Percentiles rank a stretch among this genome's conserved stretches.
Evolutionary conservation across 768 basidiomycete genomes (phyloP).

Genomic region (Boletus subparvulus): DNA sequence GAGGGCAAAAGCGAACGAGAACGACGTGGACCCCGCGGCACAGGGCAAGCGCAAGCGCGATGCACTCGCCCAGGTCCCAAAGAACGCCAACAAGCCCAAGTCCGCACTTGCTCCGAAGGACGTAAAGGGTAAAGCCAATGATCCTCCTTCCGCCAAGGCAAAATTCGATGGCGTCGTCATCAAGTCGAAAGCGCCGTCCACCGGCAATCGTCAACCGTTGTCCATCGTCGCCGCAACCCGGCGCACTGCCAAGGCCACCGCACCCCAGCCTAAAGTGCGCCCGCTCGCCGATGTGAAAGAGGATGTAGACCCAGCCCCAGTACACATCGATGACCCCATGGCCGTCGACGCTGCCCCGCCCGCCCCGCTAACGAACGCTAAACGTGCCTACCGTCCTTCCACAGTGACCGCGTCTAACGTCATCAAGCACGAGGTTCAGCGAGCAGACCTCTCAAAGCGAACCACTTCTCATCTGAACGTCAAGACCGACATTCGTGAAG

Average conservation of each 20-base stretch:
- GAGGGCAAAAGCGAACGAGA: slow-evolving; percentile 36
- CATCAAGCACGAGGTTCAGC: slow-evolving; percentile 31
- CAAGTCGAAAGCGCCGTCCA: slow-evolving; percentile 43
- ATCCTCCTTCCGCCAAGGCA: slow-evolving; percentile 41
- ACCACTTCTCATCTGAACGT: slow-evolving; percentile 35
- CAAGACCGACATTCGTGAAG: slow-evolving; percentile 44
- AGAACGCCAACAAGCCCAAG: slow-evolving; percentile 46
- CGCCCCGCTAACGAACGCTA: slow-evolving; percentile 1
- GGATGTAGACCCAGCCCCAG: slow-evolving; percentile 13
- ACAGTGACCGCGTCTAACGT: slow-evolving; percentile 11
- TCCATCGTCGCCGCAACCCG: slow-evolving; percentile 50
- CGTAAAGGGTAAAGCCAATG: slow-evolving; percentile 59
- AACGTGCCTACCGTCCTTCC: slow-evolving; percentile 34
- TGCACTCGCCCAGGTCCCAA: slow-evolving; percentile 68
- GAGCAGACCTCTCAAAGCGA: slow-evolving; percentile 27
- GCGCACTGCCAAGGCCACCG: slow-evolving; percentile 35
- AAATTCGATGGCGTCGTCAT: slow-evolving; percentile 65
- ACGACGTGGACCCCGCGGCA: slow-evolving; percentile 46
- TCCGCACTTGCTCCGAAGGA: slow-evolving; percentile 32
- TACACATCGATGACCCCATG: slow-evolving; percentile 52
- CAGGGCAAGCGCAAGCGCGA: slow-evolving; percentile 74
- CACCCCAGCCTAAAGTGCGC: slow-evolving; percentile 19
- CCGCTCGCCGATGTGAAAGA: slow-evolving; percentile 33
- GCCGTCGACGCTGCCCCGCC: slow-evolving; percentile 45
- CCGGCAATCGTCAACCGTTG: slow-evolving; percentile 50